Base-by-base conservation (phyloP, 208 protist genomes). In the Phytomonas sp. region DNA sequence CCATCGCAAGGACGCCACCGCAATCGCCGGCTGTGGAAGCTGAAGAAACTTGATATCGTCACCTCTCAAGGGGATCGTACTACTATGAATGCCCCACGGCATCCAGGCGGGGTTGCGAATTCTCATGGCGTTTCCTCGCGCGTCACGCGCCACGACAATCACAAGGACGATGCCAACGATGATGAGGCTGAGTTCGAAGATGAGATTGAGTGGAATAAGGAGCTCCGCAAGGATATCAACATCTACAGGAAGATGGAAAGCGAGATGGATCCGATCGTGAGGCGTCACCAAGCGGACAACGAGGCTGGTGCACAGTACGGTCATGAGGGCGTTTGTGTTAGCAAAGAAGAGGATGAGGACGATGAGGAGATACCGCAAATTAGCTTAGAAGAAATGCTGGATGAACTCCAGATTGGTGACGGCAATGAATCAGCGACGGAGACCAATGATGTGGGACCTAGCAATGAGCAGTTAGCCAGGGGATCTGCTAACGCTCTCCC, bases 181-280 rank as follows among this genome's bases (percentile, higher is more conserved):
- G 86, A 92, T 69, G 74, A 84, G 68, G 74, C 63, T 36, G 90
- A 95, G 77, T 95, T 95, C 61, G 86, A 94, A 68, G 90, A 95
- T 63, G 90, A 95, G 59, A 70, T 95, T 33, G 90, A 95, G 76
- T 88, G 88, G 19, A 88, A 95, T 61, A 63, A 71, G 62, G 87
- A 95, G 71, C 77, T 94, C 63, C 87, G 90, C 29, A 83, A 82
- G 49, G 90, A 95, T 70, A 80, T 95, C 29, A 78, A 77, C n/a
- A 83, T 95, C 33, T 95, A 94, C 75, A 88, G 59, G 61, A 65
- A 49, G 33, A 49, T 60, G 33, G 37, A 65, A n/a, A 65, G 61
- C 23, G 37, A 65, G 37, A 1, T 65, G 37, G 61, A 65, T 11
- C 36, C 33, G 11, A 65, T 26, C 23, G 61, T 23, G 19, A 12